These are phyloP conservation scores for Choanephora cucurbitarum DNA, from an alignment of 371 early-diverging fungal genomes.

Conservation along the genomic window DNA sequence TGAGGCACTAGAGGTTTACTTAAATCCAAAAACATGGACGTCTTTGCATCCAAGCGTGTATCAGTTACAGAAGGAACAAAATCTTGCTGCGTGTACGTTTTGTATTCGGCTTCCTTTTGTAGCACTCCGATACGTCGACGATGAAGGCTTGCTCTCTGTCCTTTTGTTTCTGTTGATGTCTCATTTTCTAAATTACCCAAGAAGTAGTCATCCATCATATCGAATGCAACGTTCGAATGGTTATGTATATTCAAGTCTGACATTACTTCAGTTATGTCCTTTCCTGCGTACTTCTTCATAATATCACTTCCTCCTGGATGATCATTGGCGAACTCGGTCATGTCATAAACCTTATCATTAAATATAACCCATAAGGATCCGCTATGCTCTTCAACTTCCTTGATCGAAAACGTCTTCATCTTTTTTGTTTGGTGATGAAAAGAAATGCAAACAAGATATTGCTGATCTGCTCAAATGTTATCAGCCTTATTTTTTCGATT, in stretches of 20 bases:
- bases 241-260: constrained; percentile 72
- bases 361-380: constrained; percentile 77
- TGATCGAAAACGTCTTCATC: constrained; percentile 38
- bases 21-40: constrained; percentile 80
- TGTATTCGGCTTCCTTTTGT: constrained; percentile 29
- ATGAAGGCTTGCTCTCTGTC: constrained; percentile 20
- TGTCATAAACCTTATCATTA: constrained; percentile 81
- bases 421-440: constrained; percentile 1
- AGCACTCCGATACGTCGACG: constrained; percentile 23
- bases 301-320: constrained; percentile 85
- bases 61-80: constrained; percentile 54
- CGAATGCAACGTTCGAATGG: constrained; percentile 86
- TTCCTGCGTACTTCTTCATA: constrained; percentile 76
- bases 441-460: neutral
- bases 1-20: constrained; percentile 82
- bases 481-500: too few relatives aligned
- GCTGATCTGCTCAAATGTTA: too few relatives aligned
- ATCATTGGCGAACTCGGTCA: constrained; percentile 77
- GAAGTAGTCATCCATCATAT: constrained; percentile 77
- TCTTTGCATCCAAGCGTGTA: constrained; percentile 46
- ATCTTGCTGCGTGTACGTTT: constrained; percentile 46
- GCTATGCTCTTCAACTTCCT: constrained; percentile 76
- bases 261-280: constrained; percentile 75
- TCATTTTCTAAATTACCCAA: constrained; percentile 60
- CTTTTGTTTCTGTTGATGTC: constrained; percentile 9